Conservation (phyloP, 2,329 filamentous ascomycete species). For the Aspergillus intermedius region DNA sequence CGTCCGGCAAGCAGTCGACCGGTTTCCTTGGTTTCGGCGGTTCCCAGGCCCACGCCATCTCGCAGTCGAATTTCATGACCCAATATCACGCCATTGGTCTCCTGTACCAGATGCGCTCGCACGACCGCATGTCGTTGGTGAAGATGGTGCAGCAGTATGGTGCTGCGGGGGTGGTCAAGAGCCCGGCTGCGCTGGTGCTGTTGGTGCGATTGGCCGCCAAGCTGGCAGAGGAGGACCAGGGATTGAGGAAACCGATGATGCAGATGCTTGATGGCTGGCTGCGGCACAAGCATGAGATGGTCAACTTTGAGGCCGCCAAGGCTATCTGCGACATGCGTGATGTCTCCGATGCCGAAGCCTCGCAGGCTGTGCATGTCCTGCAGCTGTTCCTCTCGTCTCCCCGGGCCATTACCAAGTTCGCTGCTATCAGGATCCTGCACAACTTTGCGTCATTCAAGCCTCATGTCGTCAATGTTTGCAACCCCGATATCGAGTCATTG, state of each 20-base stretch:
- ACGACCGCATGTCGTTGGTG: constrained; percentile 95
- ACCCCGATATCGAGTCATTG: constrained; percentile 92
- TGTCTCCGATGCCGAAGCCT: constrained; percentile 83
- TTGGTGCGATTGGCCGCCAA: constrained; percentile 88
- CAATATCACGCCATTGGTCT: constrained; percentile 98
- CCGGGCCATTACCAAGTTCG: constrained; percentile 92
- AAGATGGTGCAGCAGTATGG: constrained; percentile 99
- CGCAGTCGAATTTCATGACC: constrained; percentile 90
- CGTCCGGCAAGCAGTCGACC: constrained; percentile 77
- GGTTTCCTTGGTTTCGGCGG: constrained; percentile 90
- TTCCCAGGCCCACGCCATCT: constrained; percentile 60
- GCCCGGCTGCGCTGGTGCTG: constrained; percentile 84
- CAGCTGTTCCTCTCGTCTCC: constrained; percentile 96
- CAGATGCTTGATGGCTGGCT: constrained; percentile 93
- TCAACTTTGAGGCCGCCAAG: constrained; percentile 98
- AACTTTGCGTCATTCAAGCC: constrained; percentile 97
- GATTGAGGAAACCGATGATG: constrained; percentile 92
- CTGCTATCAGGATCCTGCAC: constrained; percentile 91
- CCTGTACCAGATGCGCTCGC: constrained; percentile 93
- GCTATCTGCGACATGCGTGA: constrained; percentile 93
- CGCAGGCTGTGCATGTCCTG: constrained; percentile 87
- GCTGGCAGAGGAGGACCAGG: constrained; percentile 84
- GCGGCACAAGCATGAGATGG: constrained; percentile 98
- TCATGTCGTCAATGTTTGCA: constrained; percentile 83
- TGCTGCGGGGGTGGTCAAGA: constrained; percentile 85